Evolutionary conservation across 1,284 basidiomycete genomes (phyloP), one percentile per base, ranked within the genome.

Genomic region (Cryptococcus sp.): DNA sequence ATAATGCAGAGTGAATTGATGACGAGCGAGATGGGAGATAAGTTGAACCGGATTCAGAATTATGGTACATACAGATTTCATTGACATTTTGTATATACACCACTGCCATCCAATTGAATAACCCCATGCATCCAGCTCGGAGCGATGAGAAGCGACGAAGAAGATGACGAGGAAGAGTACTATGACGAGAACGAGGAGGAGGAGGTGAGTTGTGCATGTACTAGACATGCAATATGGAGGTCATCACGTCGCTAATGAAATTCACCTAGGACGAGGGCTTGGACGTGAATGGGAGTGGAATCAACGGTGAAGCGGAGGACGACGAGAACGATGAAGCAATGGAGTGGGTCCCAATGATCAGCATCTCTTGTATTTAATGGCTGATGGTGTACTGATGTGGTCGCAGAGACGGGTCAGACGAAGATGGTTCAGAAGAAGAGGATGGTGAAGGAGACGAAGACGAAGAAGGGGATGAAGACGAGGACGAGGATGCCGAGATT

Each of bases 131-230:
- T 41, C 52, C 20, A 19, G 39, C 39, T 35, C 40, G 31, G 47
- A n/a, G 49, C 35, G 41, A 56, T 73, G 70, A 58, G 69, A 48
- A 66, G 67, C 70, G 67, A 73, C 47, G 70, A 73, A 61, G 72
- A 77, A 65, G 70, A 75, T 55, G 71, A 74, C 50, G 73, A 77
- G 50, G 70, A 76, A 20, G 73, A 74, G 42, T 68, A 65, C 51
- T 69, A 63, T 39, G 60, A 69, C 20, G 65, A 67, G 35, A 60
- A 67, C 40, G 67, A 68, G 52, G 65, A 71, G 50, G 64, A 70
- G 15, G 66, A 71, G 16, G 67, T 62, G 42, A 39, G 60, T 61
- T 16, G 23, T 31, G 23, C 27, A 31, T 38, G 27, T n/a, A 42
- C 16, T 1, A 1, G 16, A 17, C 31, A 5, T 20, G 19, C 25